Percentiles rank a stretch among this genome's conserved stretches.
These are phyloP conservation scores for Symbiodinium natans DNA, from an alignment of 73 alveolate genomes.

Conservation along the genomic window DNA sequence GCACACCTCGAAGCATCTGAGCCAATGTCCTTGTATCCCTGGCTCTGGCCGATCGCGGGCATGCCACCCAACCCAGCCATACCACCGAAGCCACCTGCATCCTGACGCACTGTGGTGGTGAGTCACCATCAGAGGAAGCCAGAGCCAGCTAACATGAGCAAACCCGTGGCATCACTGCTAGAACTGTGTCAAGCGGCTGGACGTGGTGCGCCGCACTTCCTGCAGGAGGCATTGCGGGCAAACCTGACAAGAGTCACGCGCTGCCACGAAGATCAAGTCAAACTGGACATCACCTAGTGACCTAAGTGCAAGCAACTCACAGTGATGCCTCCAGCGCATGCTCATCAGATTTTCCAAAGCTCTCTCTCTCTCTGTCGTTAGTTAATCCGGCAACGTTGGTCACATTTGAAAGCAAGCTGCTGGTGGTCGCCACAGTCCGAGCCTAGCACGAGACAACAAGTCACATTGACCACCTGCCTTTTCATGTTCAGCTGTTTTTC, in stretches of 20 bases:
- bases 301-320: too few relatives aligned
- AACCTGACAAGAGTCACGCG: not conserved
- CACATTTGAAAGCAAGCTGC: not conserved
- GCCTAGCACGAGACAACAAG: too few relatives aligned
- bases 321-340: too few relatives aligned
- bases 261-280: not conserved
- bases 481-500: too few relatives aligned
- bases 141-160: too few relatives aligned
- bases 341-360: too few relatives aligned
- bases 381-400: too few relatives aligned
- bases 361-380: too few relatives aligned
- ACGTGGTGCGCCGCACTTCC: conserved; percentile 23
- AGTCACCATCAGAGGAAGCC: not conserved
- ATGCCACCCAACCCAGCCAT: not conserved
- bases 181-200: not conserved
- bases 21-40: not conserved
- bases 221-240: conserved; percentile 17
- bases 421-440: not conserved
- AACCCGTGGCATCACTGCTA: too few relatives aligned
- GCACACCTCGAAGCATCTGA: too few relatives aligned
- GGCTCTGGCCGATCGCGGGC: conserved; percentile 2
- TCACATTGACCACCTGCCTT: too few relatives aligned
- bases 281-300: too few relatives aligned
- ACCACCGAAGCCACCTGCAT: not conserved
- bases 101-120: not conserved